Base-by-base conservation (phyloP, 2,329 filamentous ascomycete species). In the Colletotrichum camelliae region DNA sequence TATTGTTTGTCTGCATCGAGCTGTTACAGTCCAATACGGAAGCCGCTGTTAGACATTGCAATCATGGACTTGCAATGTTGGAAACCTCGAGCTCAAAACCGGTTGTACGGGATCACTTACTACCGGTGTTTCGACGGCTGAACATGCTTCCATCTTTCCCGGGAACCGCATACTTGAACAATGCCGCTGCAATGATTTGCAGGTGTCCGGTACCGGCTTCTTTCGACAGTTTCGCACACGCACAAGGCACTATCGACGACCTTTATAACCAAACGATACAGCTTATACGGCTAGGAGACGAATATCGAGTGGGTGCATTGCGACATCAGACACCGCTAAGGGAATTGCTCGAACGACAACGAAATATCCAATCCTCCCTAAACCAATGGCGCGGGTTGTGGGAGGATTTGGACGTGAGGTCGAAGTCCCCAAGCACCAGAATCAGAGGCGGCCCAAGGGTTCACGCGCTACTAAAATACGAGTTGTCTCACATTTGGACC, bases 1-100 rank as follows among this genome's bases (percentile, higher is more conserved):
- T 71, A 12, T 29, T 71, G 1, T 71, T 71, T 9, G 60, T 71
- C 39, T 71, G 68, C 18, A 71, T 71, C 21, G 68, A 71, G 68
- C 24, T 71, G 16, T 6, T 71, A 18, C 68, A 65, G 31, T 65
- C 60, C 4, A 57, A 71, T 58, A 55, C 18, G 2, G 43, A 71
- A 24, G 68, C 29, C 4, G 68, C 60, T 4, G 27, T 65, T 24
- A 18, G 43, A 12, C 60, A 71, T 7, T 65, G 39, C 24, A 71
- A 71, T 37, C 68, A 71, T 60, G 68, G 68, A 21, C 15, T 71
- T 18, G 67, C 67, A 10, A 71, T 71, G 2, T 24, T 65, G 29
- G 68, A 57, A n/a, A 71, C n/a, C 37, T 70, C 67, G 8, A 24
- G 57, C 18, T 27, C 67, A 3, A 18, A 71, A 16, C 18, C 68